Base-by-base conservation (phyloP, 164 flowering plant species). In the Stephania yunnanensis region DNA sequence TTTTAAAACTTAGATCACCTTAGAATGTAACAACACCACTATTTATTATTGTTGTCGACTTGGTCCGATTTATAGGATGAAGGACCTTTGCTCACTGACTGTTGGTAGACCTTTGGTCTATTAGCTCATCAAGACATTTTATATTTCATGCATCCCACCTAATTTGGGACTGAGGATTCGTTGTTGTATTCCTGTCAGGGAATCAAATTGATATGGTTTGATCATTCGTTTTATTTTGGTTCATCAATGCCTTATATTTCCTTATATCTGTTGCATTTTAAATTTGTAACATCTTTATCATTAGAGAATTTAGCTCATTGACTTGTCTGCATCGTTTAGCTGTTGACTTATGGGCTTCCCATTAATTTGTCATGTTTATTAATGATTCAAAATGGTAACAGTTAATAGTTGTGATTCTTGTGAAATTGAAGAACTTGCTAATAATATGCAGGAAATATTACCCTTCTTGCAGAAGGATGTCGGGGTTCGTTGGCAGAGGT, bases 401-500 rank as follows among this genome's bases (percentile, higher is more conserved):
- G 74, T 64, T 36, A 12, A 44, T 42, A 20, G 65, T 25, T 25
- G 25, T 25, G 44, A 31, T 69, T 10, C 13, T 69, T n/a, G 65
- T 73, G 31, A 74, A 71, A 70, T 11, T 61, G 9, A 64, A 68
- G 67, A 48, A 7, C 69, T 58, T 74, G 78, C 45, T 50, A 50
- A 19, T 17, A 48, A 74, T 74, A 65, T 85, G 84, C 89, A 95
- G 98, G 99, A 20, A 87, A 82, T 11, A 68, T 93, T 31, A 92
- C 91, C 25, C 92, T 95, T 80, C 80, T 95, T 74, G 95, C 92
- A 67, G 99, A 95, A 86, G 99, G 99, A 71, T 95, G 99, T 74
- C 90, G 99, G 77, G 99, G 99, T 73, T 95, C 99, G 78, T 76
- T 95, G 72, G 91, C 99, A 73, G 95, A 95, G 98, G 99, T 95